Evolutionary conservation across 1,284 basidiomycete genomes (phyloP).

Genomic region (Ceratobasidium sp.): DNA sequence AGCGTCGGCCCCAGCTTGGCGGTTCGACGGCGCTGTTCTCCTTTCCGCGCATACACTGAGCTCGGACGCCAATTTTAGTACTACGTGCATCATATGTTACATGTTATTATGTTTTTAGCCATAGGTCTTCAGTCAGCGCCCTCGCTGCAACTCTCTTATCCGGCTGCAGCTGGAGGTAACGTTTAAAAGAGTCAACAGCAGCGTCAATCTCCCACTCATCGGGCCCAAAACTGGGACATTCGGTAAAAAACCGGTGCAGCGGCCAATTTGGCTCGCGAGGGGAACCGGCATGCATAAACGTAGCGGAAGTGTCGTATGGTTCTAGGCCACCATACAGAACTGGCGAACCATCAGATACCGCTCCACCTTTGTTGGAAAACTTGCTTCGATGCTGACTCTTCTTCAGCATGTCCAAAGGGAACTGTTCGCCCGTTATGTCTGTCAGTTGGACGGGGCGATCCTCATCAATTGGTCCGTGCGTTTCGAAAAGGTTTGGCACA

Average conservation of each 20-base stretch:
- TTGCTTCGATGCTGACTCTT: slow-evolving; percentile 6
- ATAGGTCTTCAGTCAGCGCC: background rate
- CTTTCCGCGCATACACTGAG: too few species aligned
- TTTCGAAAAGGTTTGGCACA: background rate
- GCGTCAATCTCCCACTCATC: slow-evolving; percentile 2
- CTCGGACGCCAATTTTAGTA: too few species aligned
- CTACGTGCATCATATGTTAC: too few species aligned
- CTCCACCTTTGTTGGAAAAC: slow-evolving; percentile 2
- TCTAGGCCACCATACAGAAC: too few species aligned
- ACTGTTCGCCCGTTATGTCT: background rate
- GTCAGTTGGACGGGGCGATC: slow-evolving; percentile 8
- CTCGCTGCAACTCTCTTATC: slow-evolving; percentile 8
- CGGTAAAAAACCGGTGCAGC: background rate
- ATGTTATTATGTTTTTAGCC: background rate
- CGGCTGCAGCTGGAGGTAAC: slow-evolving; percentile 8
- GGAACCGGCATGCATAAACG: background rate
- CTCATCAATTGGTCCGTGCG: background rate
- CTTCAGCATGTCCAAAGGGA: slow-evolving; percentile 3
- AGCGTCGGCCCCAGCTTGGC: too few species aligned
- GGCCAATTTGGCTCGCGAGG: background rate
- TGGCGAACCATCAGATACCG: background rate
- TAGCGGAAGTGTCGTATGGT: background rate
- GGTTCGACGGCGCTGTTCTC: too few species aligned
- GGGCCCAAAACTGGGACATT: background rate
- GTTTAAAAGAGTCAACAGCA: background rate